Evolutionary conservation across 1,284 basidiomycete species (phyloP).

Genomic region (Chondrostereum purpureum): DNA sequence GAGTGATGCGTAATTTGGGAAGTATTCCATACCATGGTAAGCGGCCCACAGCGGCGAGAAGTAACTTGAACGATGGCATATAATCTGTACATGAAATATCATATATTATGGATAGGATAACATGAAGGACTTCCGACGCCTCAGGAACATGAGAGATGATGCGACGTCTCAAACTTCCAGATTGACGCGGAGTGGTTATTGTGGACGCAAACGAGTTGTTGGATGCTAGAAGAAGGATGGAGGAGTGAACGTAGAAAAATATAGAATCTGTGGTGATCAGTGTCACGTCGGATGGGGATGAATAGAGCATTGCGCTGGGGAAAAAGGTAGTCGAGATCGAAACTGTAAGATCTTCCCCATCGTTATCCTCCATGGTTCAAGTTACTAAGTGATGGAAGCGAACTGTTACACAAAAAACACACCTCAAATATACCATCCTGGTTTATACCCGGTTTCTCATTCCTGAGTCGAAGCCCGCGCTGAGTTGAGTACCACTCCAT

Average conservation of each 20-base stretch:
- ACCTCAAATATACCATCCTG: no score
- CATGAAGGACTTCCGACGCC: conserved; percentile 47
- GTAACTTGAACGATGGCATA: conserved; percentile 45
- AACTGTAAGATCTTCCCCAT: conserved; percentile 36
- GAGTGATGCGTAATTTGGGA: conserved; percentile 31
- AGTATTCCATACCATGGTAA: conserved; percentile 49
- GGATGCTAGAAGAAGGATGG: conserved; percentile 43
- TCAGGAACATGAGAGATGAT: conserved; percentile 43
- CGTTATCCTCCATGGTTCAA: no score
- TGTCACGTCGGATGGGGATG: conserved; percentile 51
- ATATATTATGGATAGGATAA: conserved; percentile 57
- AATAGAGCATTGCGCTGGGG: conserved; percentile 53
- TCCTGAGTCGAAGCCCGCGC: no score
- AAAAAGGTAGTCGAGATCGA: conserved; percentile 77
- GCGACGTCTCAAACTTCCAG: conserved; percentile 27
- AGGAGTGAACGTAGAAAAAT: conserved; percentile 64
- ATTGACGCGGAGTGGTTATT: conserved; percentile 31
- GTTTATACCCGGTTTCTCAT: no score
- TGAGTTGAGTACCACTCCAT: no score
- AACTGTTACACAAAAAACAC: no score
- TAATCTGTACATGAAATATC: conserved; percentile 57
- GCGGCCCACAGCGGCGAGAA: conserved; percentile 39
- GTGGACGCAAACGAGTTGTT: conserved; percentile 47
- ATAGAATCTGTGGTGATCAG: conserved; percentile 67
- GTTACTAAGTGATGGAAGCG: no score